Conservation (phyloP, 768 basidiomycete genomes). For the Dacryopinax spathularia region DNA sequence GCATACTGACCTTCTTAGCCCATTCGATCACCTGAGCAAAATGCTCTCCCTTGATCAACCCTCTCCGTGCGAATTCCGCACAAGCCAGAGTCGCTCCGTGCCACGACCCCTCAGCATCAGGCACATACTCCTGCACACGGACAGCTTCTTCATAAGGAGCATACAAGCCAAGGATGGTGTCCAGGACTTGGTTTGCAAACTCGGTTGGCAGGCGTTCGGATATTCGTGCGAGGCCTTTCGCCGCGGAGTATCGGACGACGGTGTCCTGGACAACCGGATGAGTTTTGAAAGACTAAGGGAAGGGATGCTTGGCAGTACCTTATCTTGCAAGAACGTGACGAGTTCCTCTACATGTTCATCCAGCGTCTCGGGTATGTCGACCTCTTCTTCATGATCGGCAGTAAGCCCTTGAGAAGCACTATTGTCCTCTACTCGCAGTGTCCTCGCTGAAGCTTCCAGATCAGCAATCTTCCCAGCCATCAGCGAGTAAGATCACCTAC, state of each 20-base stretch:
- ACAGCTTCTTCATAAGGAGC: constrained; percentile 43
- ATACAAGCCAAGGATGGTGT: constrained; percentile 64
- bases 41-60: constrained; percentile 44
- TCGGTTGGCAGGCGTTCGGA: constrained; percentile 63
- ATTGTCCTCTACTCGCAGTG: constrained; percentile 11
- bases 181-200: constrained; percentile 67
- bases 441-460: constrained; percentile 15
- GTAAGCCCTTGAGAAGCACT: not conserved
- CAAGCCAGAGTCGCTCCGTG: constrained; percentile 87
- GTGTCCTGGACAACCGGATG: constrained; percentile 51
- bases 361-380: constrained; percentile 64
- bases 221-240: constrained; percentile 81
- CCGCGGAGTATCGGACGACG: constrained; percentile 83
- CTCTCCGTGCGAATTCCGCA: constrained; percentile 82
- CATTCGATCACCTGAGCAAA: constrained; percentile 58
- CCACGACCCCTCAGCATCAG: constrained; percentile 77
- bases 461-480: constrained; percentile 3
- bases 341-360: constrained; percentile 61
- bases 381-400: constrained; percentile 26
- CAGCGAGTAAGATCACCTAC: not conserved
- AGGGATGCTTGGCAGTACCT: too few species aligned
- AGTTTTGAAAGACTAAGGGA: constrained; percentile 4
- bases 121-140: constrained; percentile 49
- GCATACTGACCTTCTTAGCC: constrained; percentile 52
- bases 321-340: constrained; percentile 64